These are phyloP conservation scores for Polyporus arcularius DNA, from an alignment of 768 basidiomycete species.

Conservation along the genomic window DNA sequence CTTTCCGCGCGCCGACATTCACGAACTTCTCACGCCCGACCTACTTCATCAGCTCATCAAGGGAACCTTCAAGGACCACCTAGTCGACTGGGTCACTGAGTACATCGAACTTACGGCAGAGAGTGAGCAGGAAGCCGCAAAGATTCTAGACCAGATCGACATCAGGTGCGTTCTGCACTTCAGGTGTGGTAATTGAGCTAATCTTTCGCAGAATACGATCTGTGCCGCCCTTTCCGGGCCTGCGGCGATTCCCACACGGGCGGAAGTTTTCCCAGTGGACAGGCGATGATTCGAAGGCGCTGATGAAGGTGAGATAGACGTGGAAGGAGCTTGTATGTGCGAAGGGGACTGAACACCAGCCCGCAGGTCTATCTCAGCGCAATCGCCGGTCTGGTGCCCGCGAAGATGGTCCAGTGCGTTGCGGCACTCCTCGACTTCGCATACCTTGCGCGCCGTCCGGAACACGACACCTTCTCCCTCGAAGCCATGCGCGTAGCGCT, in stretches of 20 bases:
- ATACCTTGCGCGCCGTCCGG: slow-evolving; percentile 17
- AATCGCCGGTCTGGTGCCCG: slow-evolving; percentile 13
- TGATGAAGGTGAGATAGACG: no score
- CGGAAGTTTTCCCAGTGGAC: no score
- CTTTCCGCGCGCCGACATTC: slow-evolving; percentile 26
- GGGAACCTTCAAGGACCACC: slow-evolving; percentile 27
- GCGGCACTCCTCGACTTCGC: slow-evolving; percentile 23
- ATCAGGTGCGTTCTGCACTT: no score
- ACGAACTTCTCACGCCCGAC: slow-evolving; percentile 20
- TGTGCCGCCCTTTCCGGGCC: slow-evolving; percentile 7
- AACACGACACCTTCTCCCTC: not conserved
- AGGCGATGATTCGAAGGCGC: no score
- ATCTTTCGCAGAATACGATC: no score
- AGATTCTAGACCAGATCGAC: no score
- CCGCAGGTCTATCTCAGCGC: slow-evolving; percentile 27
- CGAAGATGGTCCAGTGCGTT: slow-evolving; percentile 12
- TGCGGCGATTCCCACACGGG: slow-evolving; percentile 21
- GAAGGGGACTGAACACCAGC: slow-evolving; percentile 23
- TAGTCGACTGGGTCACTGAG: slow-evolving; percentile 21
- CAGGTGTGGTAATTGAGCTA: no score
- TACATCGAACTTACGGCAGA: slow-evolving; percentile 22
- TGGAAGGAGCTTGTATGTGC: slow-evolving; percentile 12
- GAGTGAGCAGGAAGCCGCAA: no score
- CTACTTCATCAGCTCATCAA: slow-evolving; percentile 27
- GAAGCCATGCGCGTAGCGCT: slow-evolving; percentile 14